A percentile compares a stretch with the other conserved stretches of the same genome.
These are phyloP conservation scores for Sarocladium strictum DNA, from an alignment of 2,329 filamentous ascomycete genomes.

Conservation along the genomic window DNA sequence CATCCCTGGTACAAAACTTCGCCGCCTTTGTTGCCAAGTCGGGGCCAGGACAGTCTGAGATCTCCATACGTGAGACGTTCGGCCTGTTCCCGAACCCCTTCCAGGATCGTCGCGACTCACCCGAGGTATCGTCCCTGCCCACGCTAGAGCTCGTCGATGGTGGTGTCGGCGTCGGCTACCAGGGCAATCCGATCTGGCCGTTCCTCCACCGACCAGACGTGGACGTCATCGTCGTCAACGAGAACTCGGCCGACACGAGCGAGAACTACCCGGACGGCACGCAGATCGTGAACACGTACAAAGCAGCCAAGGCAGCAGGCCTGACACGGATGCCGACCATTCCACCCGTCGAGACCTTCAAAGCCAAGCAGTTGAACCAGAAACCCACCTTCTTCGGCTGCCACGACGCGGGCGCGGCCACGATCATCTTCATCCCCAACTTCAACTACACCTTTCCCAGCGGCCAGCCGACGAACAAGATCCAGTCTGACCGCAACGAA, in stretches of 20 bases:
- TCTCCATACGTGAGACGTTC: background rate
- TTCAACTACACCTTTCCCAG: background rate
- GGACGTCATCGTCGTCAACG: conserved; percentile 2
- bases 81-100: conserved; percentile 2
- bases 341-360: background rate
- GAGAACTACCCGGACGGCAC: background rate
- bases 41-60: background rate
- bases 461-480: background rate
- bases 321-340: background rate
- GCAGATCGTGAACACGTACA: background rate
- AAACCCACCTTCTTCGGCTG: conserved; percentile 2
- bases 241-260: background rate
- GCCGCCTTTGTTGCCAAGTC: background rate
- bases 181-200: conserved; percentile 1
- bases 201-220: background rate
- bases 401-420: background rate
- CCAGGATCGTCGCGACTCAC: background rate
- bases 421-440: background rate
- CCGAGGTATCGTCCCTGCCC: background rate
- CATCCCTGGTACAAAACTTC: background rate
- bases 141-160: background rate
- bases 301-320: background rate
- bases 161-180: background rate
- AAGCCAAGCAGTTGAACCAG: background rate
- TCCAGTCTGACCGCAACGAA: background rate